Evolutionary conservation across 2,329 filamentous ascomycete species (phyloP).

Genomic region (Alternaria sp.): DNA sequence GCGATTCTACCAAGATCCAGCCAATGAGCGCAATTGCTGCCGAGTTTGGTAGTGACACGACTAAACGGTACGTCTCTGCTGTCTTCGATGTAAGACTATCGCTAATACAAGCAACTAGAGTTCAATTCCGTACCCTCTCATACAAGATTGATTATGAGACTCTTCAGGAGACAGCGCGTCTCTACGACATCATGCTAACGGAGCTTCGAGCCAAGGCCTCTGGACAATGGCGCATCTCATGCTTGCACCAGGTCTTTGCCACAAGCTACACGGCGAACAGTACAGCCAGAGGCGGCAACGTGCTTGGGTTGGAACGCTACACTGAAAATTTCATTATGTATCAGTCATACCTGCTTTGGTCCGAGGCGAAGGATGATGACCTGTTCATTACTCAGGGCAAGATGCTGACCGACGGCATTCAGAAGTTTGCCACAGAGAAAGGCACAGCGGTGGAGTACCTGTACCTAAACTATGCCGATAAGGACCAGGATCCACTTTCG

Average conservation of each 20-base stretch:
- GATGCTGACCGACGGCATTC: constrained; percentile 16
- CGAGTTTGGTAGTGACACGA: neutral
- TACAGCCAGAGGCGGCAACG: constrained; percentile 25
- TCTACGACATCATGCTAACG: neutral
- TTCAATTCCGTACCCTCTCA: neutral
- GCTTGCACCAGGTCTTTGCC: constrained; percentile 26
- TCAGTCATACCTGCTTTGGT: constrained; percentile 13
- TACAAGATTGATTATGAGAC: neutral
- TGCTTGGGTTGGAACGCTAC: constrained; percentile 27
- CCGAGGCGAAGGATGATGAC: constrained; percentile 13
- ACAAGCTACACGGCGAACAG: constrained; percentile 21
- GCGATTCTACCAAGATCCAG: neutral
- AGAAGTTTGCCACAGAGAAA: constrained; percentile 8
- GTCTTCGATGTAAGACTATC: neutral
- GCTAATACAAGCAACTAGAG: neutral
- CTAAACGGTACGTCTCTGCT: neutral
- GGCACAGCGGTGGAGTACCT: constrained; percentile 15
- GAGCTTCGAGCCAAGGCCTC: neutral
- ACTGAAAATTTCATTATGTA: constrained; percentile 27
- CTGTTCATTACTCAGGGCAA: neutral
- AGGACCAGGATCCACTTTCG: constrained; percentile 44
- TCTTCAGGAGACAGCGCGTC: neutral
- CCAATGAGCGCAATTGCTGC: neutral
- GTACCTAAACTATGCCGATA: constrained; percentile 46
- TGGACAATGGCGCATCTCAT: constrained; percentile 14